Percentiles rank a stretch among this genome's conserved stretches.
phyloP scores from a whole-genome alignment of 2,329 filamentous ascomycete species.

The Dryadomyces quercivorus region DNA sequence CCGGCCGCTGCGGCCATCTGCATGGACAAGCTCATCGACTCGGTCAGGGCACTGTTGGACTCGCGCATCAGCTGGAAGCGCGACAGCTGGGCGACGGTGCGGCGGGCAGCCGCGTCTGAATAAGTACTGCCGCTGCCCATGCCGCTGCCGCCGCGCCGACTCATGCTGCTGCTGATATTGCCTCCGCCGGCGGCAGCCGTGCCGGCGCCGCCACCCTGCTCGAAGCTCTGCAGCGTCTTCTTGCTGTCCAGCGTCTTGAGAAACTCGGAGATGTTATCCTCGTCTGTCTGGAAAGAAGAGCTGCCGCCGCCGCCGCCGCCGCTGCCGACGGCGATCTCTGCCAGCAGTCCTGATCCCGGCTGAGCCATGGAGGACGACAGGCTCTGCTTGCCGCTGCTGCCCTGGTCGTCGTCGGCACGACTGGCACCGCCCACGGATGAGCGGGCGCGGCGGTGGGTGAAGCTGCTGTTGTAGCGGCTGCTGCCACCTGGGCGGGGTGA shows the following conservation, averaged over 20 bases:
- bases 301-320: conserved; percentile 36
- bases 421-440: conserved; percentile 65
- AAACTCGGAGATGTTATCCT: conserved; percentile 89
- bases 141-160: not conserved
- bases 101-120: conserved; percentile 39
- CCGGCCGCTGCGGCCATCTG: conserved; percentile 73
- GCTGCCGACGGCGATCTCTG: conserved; percentile 44
- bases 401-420: conserved; percentile 59
- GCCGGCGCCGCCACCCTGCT: conserved; percentile 42
- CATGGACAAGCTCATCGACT: conserved; percentile 85
- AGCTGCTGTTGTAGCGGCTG: conserved; percentile 88
- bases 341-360: conserved; percentile 68
- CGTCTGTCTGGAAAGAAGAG: conserved; percentile 61
- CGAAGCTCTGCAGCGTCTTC: conserved; percentile 75
- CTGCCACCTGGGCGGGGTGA: conserved; percentile 61
- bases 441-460: conserved; percentile 70
- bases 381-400: conserved; percentile 71
- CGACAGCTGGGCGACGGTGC: conserved; percentile 66
- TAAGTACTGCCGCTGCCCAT: not conserved
- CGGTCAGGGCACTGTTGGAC: conserved; percentile 76
- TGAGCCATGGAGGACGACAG: conserved; percentile 55
- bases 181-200: conserved; percentile 42
- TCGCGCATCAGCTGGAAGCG: conserved; percentile 85
- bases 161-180: conserved; percentile 19
- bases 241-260: conserved; percentile 78